These are phyloP conservation scores for Aschersonia sp. DNA, from an alignment of 2,329 filamentous ascomycete species.

Conservation along the genomic window DNA sequence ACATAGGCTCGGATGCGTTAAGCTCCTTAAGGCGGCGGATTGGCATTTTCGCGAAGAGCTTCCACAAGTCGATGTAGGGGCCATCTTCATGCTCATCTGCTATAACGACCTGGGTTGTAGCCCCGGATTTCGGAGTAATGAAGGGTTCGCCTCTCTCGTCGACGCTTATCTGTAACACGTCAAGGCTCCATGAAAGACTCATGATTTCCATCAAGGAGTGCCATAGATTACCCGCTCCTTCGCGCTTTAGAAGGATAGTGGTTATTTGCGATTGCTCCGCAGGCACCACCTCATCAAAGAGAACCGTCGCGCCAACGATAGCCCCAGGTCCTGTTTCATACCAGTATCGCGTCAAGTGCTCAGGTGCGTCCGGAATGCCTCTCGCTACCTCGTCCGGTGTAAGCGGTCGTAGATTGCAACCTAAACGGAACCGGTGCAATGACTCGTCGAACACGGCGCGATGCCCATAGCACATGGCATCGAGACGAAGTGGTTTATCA, in stretches of 20 bases:
- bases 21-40: slow-evolving; percentile 15
- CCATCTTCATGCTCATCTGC: slow-evolving; percentile 18
- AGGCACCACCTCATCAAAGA: slow-evolving; percentile 1
- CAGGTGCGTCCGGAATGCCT: neutral
- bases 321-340: slow-evolving; percentile 15
- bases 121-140: slow-evolving; percentile 7
- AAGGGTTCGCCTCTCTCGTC: slow-evolving; percentile 6
- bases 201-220: slow-evolving; percentile 20
- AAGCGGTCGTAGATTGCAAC: neutral
- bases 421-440: neutral
- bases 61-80: slow-evolving; percentile 22
- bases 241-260: slow-evolving; percentile 17
- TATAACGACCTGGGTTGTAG: slow-evolving; percentile 18
- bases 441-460: slow-evolving; percentile 1
- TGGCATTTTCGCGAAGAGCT: slow-evolving; percentile 15
- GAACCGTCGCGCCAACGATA: slow-evolving; percentile 9
- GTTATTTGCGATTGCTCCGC: neutral
- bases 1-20: slow-evolving; percentile 3
- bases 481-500: neutral
- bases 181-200: slow-evolving; percentile 16
- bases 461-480: slow-evolving; percentile 3
- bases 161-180: slow-evolving; percentile 16
- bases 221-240: slow-evolving; percentile 18
- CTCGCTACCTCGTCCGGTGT: neutral
- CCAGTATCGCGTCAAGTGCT: slow-evolving; percentile 12